Percentiles rank a stretch among this genome's conserved stretches.
These are phyloP conservation scores for Plectosphaerella plurivora DNA, from an alignment of 2,329 filamentous ascomycete species.

Conservation along the genomic window DNA sequence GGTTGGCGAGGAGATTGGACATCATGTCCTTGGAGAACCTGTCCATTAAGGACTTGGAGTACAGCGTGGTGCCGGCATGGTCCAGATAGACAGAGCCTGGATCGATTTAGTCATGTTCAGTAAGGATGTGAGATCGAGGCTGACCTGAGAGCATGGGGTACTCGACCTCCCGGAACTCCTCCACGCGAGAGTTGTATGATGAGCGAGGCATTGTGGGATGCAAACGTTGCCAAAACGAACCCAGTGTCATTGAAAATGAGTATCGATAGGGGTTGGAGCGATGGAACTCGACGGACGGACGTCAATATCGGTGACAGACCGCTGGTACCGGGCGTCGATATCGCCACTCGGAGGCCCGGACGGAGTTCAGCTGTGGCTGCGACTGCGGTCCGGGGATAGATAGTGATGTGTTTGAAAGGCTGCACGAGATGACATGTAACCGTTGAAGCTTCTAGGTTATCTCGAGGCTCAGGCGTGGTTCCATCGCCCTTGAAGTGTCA, in stretches of 20 bases:
- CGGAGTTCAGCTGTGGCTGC: no score
- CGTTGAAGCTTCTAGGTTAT: no score
- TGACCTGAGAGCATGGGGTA: slow-evolving; percentile 68
- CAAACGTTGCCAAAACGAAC: not conserved
- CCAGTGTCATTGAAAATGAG: no score
- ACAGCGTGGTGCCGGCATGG: slow-evolving; percentile 88
- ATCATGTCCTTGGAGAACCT: slow-evolving; percentile 76
- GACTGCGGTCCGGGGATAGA: no score
- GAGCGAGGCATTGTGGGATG: not conserved
- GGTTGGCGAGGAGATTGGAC: slow-evolving; percentile 78
- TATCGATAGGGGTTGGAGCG: no score
- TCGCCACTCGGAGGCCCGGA: no score
- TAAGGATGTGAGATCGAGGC: slow-evolving; percentile 4
- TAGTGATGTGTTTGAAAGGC: no score
- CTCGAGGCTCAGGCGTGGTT: no score
- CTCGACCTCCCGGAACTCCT: slow-evolving; percentile 53
- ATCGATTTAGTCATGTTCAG: slow-evolving; percentile 4
- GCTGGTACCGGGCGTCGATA: no score
- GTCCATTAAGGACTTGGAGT: slow-evolving; percentile 76
- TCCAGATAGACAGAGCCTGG: slow-evolving; percentile 81
- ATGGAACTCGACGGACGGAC: not conserved
- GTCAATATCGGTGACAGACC: not conserved
- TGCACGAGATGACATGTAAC: no score
- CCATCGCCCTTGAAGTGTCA: no score
- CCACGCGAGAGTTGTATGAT: slow-evolving; percentile 55